phyloP scores from a whole-genome alignment of 1,284 basidiomycete genomes.

The Cryptococcus floricola region DNA sequence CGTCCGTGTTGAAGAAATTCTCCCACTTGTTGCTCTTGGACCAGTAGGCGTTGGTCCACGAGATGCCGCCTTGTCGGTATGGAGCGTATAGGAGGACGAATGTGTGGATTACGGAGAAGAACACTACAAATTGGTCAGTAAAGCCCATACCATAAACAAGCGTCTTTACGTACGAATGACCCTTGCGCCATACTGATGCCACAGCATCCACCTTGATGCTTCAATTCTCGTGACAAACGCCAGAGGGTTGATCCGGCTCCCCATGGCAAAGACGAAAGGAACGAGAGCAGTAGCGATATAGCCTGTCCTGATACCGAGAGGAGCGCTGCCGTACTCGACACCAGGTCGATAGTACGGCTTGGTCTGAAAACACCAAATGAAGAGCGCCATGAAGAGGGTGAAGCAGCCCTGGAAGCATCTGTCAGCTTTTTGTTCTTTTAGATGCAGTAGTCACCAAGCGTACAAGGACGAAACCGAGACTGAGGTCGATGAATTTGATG shows the following conservation, averaged over 20 bases:
- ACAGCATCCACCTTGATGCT: slow-evolving; percentile 5
- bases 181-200: slow-evolving; percentile 7
- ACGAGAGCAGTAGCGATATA: slow-evolving; percentile 4
- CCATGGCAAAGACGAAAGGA: slow-evolving; percentile 5
- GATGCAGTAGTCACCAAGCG: not conserved
- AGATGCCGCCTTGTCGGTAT: not conserved
- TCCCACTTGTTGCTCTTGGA: not conserved
- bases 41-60: not conserved
- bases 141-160: not conserved
- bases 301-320: slow-evolving; percentile 4
- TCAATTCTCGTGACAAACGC: not conserved
- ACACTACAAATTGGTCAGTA: not conserved
- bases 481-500: slow-evolving; percentile 1
- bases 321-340: not conserved
- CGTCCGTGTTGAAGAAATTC: slow-evolving; percentile 1
- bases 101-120: slow-evolving; percentile 5
- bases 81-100: slow-evolving; percentile 1
- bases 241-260: slow-evolving; percentile 6
- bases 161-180: not conserved
- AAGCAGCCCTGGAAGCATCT: not conserved
- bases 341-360: slow-evolving; percentile 7
- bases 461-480: not conserved
- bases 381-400: slow-evolving; percentile 3
- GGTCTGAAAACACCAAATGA: slow-evolving; percentile 3
- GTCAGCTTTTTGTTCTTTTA: too few relatives aligned